phyloP scores from a whole-genome alignment of 331 rosid species.

The Erythrophleum ivorense region DNA sequence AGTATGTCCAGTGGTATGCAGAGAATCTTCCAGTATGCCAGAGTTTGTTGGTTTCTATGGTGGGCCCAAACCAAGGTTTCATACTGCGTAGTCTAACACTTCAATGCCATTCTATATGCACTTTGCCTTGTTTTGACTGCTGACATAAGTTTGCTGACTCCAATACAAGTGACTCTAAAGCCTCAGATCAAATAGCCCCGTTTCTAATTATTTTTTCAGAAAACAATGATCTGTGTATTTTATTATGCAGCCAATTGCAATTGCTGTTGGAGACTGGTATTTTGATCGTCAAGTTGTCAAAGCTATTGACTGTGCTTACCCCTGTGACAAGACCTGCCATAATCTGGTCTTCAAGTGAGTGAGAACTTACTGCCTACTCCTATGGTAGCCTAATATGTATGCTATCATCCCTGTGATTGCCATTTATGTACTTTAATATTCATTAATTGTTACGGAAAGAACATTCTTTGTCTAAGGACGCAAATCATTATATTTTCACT shows the following conservation, averaged over 20 bases:
- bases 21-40: background rate
- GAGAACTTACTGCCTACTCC: constrained; percentile 42
- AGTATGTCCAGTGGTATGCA: background rate
- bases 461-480: constrained; percentile 25
- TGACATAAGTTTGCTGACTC: background rate
- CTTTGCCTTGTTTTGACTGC: background rate
- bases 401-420: constrained; percentile 32
- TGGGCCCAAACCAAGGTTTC: background rate
- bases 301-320: constrained; percentile 85
- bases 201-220: constrained; percentile 1
- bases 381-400: constrained; percentile 5
- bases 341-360: constrained; percentile 80
- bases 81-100: background rate
- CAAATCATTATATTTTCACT: constrained; percentile 29
- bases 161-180: background rate
- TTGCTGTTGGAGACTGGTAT: constrained; percentile 89
- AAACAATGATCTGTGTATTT: constrained; percentile 7
- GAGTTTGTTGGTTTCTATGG: background rate
- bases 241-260: constrained; percentile 72
- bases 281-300: constrained; percentile 64
- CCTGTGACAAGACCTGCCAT: constrained; percentile 91
- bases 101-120: background rate
- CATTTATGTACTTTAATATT: constrained; percentile 40
- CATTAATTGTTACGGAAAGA: constrained; percentile 33
- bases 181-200: background rate